Percentiles rank a stretch among this genome's conserved stretches.
phyloP scores from a whole-genome alignment of 495 filamentous ascomycete species.

The Penicillium canariense region DNA sequence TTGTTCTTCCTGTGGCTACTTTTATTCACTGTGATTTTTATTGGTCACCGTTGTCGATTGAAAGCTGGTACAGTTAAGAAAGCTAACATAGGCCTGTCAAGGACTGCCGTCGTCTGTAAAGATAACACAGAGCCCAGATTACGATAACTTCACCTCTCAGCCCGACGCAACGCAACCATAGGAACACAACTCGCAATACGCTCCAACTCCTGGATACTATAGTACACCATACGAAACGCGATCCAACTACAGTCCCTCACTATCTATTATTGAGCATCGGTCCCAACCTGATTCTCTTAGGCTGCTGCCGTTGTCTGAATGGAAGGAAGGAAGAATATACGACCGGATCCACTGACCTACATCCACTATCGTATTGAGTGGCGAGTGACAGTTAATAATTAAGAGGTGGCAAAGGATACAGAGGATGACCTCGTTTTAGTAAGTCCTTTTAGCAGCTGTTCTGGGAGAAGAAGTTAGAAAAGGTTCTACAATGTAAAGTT shows the following conservation, averaged over 20 bases:
- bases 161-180: not conserved
- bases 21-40: not conserved
- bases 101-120: not conserved
- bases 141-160: not conserved
- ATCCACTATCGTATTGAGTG: constrained; percentile 38
- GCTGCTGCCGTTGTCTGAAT: constrained; percentile 10
- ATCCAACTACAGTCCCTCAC: constrained; percentile 7
- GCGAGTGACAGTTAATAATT: constrained; percentile 30
- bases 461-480: constrained; percentile 7
- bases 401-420: constrained; percentile 27
- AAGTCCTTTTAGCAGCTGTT: constrained; percentile 23
- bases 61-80: not conserved
- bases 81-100: constrained; percentile 10
- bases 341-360: constrained; percentile 25
- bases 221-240: constrained; percentile 4
- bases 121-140: constrained; percentile 7
- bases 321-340: constrained; percentile 22
- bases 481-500: constrained; percentile 8
- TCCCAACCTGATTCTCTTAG: constrained; percentile 1
- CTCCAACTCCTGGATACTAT: constrained; percentile 3
- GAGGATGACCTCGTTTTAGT: constrained; percentile 28
- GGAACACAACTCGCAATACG: constrained; percentile 10
- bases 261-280: not conserved
- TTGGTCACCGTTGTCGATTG: not conserved
- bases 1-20: not conserved